Evolutionary conservation across 345 rosid species (phyloP).

Genomic region (Conringia planisiliqua): DNA sequence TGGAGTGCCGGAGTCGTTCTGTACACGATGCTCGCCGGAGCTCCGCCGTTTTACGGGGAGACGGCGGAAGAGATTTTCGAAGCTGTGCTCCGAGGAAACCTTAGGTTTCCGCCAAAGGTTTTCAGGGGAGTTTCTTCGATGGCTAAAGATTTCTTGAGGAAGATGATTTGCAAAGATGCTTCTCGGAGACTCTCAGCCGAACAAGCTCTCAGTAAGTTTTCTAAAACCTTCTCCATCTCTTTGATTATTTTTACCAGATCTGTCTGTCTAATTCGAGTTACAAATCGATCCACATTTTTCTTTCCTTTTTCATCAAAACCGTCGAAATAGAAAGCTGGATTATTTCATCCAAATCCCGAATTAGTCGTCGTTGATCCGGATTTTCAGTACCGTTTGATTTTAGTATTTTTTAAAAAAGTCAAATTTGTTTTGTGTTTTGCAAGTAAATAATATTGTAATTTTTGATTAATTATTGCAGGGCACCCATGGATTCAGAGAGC

Average conservation of each 20-base stretch:
- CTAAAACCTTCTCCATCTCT: too few species aligned
- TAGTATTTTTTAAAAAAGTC: neutral
- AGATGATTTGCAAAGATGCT: constrained; percentile 68
- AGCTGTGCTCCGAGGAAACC: constrained; percentile 57
- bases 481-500: constrained; percentile 60
- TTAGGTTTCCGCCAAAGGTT: constrained; percentile 54
- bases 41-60: constrained; percentile 73
- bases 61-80: constrained; percentile 63
- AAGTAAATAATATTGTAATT: neutral
- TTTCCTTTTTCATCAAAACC: too few species aligned
- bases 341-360: neutral
- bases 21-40: constrained; percentile 71
- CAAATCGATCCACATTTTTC: too few species aligned
- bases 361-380: neutral
- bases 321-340: too few species aligned
- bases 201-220: constrained; percentile 65
- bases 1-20: constrained; percentile 82
- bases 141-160: constrained; percentile 75
- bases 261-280: too few species aligned
- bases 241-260: too few species aligned
- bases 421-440: neutral
- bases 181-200: constrained; percentile 69
- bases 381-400: neutral
- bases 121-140: constrained; percentile 48
- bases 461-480: constrained; percentile 31